Conservation (phyloP, 2,329 filamentous ascomycete genomes). For the Penicillium nordicum region DNA sequence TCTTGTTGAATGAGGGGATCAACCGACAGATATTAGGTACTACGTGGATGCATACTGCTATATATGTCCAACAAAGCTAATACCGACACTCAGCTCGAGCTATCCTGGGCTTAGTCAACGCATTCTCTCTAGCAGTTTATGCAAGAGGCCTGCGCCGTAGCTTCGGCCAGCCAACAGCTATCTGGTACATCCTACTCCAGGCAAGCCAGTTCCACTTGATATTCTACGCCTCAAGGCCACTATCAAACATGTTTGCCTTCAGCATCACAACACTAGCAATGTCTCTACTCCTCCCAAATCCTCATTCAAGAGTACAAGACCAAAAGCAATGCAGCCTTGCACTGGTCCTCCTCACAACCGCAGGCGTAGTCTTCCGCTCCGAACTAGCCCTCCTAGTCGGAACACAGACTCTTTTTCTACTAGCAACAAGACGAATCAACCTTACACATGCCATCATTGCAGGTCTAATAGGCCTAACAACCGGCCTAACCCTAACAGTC, state of each 20-base stretch:
- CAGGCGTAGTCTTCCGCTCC: slow-evolving; percentile 81
- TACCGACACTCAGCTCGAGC: slow-evolving; percentile 56
- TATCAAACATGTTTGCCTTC: slow-evolving; percentile 98
- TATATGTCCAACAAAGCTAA: background rate
- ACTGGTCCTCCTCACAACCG: slow-evolving; percentile 71
- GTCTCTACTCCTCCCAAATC: slow-evolving; percentile 49
- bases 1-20: slow-evolving; percentile 57
- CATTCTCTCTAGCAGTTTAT: slow-evolving; percentile 64
- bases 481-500: slow-evolving; percentile 69
- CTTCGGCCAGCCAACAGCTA: slow-evolving; percentile 65
- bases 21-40: slow-evolving; percentile 57
- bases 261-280: slow-evolving; percentile 54
- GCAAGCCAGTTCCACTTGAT: slow-evolving; percentile 86
- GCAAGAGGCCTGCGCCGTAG: slow-evolving; percentile 60
- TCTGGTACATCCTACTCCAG: slow-evolving; percentile 78
- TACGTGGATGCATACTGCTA: slow-evolving; percentile 8
- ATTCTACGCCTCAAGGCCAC: slow-evolving; percentile 85
- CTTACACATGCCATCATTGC: slow-evolving; percentile 59
- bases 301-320: slow-evolving; percentile 20
- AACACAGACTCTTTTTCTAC: slow-evolving; percentile 62
- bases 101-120: slow-evolving; percentile 75
- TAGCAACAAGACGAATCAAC: slow-evolving; percentile 54
- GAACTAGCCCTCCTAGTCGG: slow-evolving; percentile 80
- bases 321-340: slow-evolving; percentile 58
- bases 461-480: slow-evolving; percentile 63